Conservation (phyloP, 2,329 filamentous ascomycete species). For the Atkinsonella texensis region DNA sequence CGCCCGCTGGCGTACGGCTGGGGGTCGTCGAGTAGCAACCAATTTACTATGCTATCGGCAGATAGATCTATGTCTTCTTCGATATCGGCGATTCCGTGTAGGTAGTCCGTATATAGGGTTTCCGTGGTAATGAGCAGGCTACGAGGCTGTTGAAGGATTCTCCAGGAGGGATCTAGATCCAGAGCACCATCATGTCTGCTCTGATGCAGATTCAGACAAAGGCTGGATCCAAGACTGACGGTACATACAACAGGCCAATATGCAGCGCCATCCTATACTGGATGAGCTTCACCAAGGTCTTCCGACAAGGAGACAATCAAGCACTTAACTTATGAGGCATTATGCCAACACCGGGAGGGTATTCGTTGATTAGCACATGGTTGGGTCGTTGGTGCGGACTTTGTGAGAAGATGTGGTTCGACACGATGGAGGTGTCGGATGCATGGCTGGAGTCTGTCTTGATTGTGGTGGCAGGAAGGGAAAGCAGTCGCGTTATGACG, state of each 20-base stretch:
- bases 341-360: conserved; percentile 78
- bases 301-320: conserved; percentile 8
- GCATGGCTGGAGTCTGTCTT: background rate
- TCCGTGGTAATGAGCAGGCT: conserved; percentile 65
- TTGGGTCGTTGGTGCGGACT: conserved; percentile 72
- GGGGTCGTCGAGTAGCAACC: conserved; percentile 48
- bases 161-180: conserved; percentile 35
- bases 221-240: conserved; percentile 65
- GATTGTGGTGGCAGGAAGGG: conserved; percentile 29
- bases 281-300: conserved; percentile 20
- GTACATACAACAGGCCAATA: conserved; percentile 87
- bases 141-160: conserved; percentile 70
- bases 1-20: conserved; percentile 35
- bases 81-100: conserved; percentile 64
- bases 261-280: conserved; percentile 57
- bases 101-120: conserved; percentile 54
- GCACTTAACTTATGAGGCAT: conserved; percentile 70
- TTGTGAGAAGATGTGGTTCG: conserved; percentile 36
- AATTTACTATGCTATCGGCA: conserved; percentile 55
- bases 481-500: conserved; percentile 48
- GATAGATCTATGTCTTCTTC: conserved; percentile 54
- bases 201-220: conserved; percentile 67
- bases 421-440: background rate
- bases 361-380: conserved; percentile 91
- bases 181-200: conserved; percentile 50